Conservation (phyloP, 1,284 basidiomycete species). For the Ustilago sp. region DNA sequence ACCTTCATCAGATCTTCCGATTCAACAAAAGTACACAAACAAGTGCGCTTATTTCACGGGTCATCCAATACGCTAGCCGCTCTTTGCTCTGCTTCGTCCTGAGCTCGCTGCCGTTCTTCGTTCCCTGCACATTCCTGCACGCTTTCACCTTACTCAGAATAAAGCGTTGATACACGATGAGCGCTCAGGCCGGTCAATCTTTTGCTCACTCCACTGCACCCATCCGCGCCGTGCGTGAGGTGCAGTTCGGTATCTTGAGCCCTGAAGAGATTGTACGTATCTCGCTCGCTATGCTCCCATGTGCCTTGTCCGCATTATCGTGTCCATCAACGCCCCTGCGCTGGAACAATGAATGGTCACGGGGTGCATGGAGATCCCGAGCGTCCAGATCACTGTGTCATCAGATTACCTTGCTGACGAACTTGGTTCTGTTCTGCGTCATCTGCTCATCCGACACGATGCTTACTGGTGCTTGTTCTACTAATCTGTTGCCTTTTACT, state of each 20-base stretch:
- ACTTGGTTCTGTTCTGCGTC: conserved; percentile 1
- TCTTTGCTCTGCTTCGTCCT: neutral
- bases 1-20: neutral
- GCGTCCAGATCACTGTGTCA: conserved; percentile 22
- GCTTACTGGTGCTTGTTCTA: neutral
- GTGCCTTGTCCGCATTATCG: conserved; percentile 5
- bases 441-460: neutral
- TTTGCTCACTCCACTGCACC: conserved; percentile 89
- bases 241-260: conserved; percentile 98
- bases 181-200: conserved; percentile 58
- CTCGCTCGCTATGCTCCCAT: conserved; percentile 13
- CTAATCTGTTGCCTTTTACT: conserved; percentile 1
- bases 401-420: conserved; percentile 20
- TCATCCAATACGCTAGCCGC: neutral
- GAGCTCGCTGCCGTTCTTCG: neutral
- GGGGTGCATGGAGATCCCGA: neutral
- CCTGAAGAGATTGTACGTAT: conserved; percentile 89
- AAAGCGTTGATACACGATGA: conserved; percentile 35
- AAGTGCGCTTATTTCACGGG: neutral
- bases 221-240: conserved; percentile 84
- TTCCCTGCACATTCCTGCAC: neutral
- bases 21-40: neutral
- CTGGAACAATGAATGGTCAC: neutral
- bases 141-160: neutral
- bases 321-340: neutral